Conservation (phyloP, 257 asterid species). For the Mitragyna speciosa region DNA sequence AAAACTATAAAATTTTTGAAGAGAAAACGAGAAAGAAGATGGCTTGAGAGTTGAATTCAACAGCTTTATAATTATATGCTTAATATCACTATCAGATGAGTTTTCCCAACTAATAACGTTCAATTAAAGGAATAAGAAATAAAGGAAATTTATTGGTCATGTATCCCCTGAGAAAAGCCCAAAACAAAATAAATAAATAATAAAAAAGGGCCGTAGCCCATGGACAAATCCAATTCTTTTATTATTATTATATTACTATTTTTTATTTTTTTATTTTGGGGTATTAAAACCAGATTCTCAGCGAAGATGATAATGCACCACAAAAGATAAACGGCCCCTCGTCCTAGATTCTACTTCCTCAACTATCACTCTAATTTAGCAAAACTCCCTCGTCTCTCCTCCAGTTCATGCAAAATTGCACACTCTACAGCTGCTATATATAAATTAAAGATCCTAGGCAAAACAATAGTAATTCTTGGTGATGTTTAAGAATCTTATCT, state of each 20-base stretch:
- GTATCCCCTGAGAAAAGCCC: neutral
- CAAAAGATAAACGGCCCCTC: constrained; percentile 12
- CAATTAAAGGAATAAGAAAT: too few species aligned
- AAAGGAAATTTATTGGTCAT: too few species aligned
- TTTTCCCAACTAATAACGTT: too few species aligned
- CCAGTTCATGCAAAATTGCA: neutral
- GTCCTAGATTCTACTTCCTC: neutral
- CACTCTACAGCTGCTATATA: neutral
- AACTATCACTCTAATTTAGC: neutral
- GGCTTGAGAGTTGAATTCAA: too few species aligned
- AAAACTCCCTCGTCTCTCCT: neutral
- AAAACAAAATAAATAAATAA: too few species aligned
- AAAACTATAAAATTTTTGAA: too few species aligned
- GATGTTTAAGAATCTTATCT: constrained; percentile 20
- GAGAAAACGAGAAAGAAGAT: too few species aligned
- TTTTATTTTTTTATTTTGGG: too few species aligned
- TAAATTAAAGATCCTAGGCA: neutral
- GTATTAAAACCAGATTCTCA: too few species aligned
- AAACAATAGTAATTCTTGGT: constrained; percentile 13
- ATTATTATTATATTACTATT: too few species aligned
- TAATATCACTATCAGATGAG: too few species aligned
- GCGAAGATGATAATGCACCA: neutral
- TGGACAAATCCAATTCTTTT: neutral
- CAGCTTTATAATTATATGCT: too few species aligned
- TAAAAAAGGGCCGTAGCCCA: neutral